These are phyloP conservation scores for Didymella lethalis DNA, from an alignment of 2,329 filamentous ascomycete genomes.

Conservation along the genomic window DNA sequence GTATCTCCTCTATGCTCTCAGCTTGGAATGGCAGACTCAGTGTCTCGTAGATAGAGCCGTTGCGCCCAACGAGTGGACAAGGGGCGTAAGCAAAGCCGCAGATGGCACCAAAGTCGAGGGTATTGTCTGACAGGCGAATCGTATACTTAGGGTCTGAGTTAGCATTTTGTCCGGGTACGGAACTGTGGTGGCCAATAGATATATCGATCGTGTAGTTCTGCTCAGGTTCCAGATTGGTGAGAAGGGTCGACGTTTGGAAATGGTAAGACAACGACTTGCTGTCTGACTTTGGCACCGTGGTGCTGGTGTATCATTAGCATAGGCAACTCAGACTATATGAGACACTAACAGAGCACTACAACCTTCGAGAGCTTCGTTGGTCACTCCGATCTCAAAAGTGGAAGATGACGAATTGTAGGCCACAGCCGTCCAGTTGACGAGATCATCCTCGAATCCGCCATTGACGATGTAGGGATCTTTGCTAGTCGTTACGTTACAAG, in stretches of 20 bases:
- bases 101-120: conserved; percentile 2
- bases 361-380: background rate
- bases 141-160: conserved; percentile 9
- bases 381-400: conserved; percentile 2
- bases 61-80: conserved; percentile 3
- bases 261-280: conserved; percentile 5
- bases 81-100: conserved; percentile 6
- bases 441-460: conserved; percentile 8
- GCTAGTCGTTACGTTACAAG: background rate
- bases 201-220: conserved; percentile 3
- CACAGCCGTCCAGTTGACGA: conserved; percentile 5
- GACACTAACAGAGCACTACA: conserved; percentile 6
- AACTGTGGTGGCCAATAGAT: conserved; percentile 3
- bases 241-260: background rate
- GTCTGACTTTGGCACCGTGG: background rate
- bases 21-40: conserved; percentile 3
- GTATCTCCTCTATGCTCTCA: background rate
- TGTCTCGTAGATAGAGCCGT: background rate
- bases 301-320: background rate
- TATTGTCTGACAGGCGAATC: background rate
- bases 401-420: conserved; percentile 1
- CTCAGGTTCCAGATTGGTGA: background rate
- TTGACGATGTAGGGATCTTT: background rate
- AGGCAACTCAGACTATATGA: background rate
- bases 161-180: background rate